These are phyloP conservation scores for Wilhelminamyces savonicus DNA, from an alignment of 805 yeast genomes.

Conservation along the genomic window DNA sequence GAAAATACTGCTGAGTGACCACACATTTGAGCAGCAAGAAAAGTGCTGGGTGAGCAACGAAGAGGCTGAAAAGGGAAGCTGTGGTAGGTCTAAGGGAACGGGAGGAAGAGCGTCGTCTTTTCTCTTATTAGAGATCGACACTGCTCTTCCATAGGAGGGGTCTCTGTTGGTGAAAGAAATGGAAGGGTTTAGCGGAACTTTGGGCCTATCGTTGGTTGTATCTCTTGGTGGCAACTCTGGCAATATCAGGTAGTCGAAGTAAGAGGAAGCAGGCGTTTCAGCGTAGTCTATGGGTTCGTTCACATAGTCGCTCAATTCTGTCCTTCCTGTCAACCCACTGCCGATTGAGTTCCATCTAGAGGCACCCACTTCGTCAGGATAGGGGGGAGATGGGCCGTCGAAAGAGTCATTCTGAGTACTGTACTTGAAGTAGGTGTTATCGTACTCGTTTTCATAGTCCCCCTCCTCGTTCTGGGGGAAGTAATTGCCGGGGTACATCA, in stretches of 20 bases:
- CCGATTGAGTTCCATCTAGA: no score
- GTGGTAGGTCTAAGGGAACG: slow-evolving; percentile 44
- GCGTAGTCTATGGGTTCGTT: no score
- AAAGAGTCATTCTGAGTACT: no score
- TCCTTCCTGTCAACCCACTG: no score
- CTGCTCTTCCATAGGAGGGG: neutral
- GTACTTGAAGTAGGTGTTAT: no score
- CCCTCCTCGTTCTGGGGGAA: slow-evolving; percentile 12
- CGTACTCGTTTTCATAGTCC: slow-evolving; percentile 4
- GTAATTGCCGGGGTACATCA: no score
- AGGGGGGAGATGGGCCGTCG: no score
- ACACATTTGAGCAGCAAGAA: slow-evolving; percentile 39
- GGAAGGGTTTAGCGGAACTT: neutral
- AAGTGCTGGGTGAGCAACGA: slow-evolving; percentile 44
- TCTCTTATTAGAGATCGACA: slow-evolving; percentile 3
- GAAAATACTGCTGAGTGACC: slow-evolving; percentile 44
- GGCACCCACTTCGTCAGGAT: no score
- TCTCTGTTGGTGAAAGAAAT: slow-evolving; percentile 1
- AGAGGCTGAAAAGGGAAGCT: slow-evolving; percentile 50
- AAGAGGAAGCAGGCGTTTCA: slow-evolving; percentile 1
- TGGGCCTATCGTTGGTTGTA: no score
- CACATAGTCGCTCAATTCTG: no score
- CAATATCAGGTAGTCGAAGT: slow-evolving; percentile 10
- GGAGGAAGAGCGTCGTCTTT: slow-evolving; percentile 31
- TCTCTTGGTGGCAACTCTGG: slow-evolving; percentile 9